Conservation (phyloP, 495 filamentous ascomycete species). For the Staphylotrichum longicolle region DNA sequence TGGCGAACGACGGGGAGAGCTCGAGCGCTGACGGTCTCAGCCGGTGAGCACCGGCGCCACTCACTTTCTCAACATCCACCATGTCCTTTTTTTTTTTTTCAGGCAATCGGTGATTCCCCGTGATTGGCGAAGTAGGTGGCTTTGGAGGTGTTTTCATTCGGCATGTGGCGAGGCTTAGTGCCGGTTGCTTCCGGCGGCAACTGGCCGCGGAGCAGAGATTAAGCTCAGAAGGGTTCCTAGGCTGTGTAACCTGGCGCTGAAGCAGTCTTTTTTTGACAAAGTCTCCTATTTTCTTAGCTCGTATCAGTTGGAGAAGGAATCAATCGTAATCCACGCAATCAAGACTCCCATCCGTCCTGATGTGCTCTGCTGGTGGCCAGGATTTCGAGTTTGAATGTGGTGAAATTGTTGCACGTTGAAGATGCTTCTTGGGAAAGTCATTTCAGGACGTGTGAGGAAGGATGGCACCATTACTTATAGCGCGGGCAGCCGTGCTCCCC, state of each 20-base stretch:
- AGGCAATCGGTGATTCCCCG: no score
- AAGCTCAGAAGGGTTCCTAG: not conserved
- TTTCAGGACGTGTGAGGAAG: not conserved
- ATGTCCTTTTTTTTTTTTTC: no score
- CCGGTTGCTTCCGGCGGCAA: no score
- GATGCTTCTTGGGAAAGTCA: not conserved
- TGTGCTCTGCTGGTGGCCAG: no score
- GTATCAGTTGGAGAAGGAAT: not conserved
- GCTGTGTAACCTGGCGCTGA: not conserved
- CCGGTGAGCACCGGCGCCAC: not conserved
- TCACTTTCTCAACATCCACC: no score
- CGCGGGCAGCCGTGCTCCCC: constrained; percentile 6
- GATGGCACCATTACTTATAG: not conserved
- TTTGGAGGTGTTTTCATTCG: no score
- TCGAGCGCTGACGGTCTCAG: not conserved
- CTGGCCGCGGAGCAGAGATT: no score
- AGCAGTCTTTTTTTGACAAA: not conserved
- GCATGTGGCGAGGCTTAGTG: no score
- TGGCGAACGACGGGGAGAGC: constrained; percentile 1
- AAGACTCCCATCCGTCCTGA: no score
- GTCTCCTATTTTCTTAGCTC: not conserved
- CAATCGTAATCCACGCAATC: not conserved
- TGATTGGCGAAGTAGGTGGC: no score
- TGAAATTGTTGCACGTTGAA: no score
- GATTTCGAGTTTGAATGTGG: no score